Conservation (phyloP, 192 early-diverging fungal genomes). For the Jimgerdemannia lactiflua region DNA sequence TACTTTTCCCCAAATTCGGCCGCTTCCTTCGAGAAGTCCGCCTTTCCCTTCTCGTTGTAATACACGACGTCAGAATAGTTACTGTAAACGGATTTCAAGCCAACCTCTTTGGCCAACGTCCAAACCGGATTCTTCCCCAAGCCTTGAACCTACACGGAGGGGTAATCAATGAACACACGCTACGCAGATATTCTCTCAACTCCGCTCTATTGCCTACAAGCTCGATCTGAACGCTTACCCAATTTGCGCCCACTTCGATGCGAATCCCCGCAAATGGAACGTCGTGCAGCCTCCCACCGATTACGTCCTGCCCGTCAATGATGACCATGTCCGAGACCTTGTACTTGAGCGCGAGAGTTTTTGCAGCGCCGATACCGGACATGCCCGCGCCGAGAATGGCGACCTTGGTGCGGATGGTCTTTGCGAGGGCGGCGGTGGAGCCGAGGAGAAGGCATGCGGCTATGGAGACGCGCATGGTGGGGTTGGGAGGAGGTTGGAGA, state of each 20-base stretch:
- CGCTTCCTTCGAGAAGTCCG: slow-evolving; percentile 5
- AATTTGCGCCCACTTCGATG: slow-evolving; percentile 36
- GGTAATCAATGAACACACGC: background rate
- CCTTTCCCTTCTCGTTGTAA: slow-evolving; percentile 21
- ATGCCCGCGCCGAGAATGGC: slow-evolving; percentile 39
- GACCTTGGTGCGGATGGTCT: slow-evolving; percentile 27
- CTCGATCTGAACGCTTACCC: slow-evolving; percentile 8
- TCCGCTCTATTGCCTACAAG: too few relatives aligned
- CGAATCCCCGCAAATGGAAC: slow-evolving; percentile 21
- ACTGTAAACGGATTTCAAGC: slow-evolving; percentile 22
- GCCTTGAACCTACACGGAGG: slow-evolving; percentile 25
- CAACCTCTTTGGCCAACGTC: slow-evolving; percentile 21
- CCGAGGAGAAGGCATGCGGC: too few relatives aligned
- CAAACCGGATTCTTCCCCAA: slow-evolving; percentile 37
- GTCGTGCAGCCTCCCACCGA: slow-evolving; percentile 33
- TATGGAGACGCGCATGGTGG: too few relatives aligned
- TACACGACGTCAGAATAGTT: slow-evolving; percentile 27
- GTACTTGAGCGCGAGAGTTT: slow-evolving; percentile 13
- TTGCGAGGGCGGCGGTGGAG: background rate
- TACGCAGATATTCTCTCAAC: background rate
- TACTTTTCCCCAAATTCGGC: slow-evolving; percentile 9
- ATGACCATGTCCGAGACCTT: slow-evolving; percentile 35
- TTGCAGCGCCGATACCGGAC: slow-evolving; percentile 29
- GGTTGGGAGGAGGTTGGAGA: too few relatives aligned
- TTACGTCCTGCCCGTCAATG: slow-evolving; percentile 25